Base-by-base conservation (phyloP, 2,329 filamentous ascomycete species). In the Fusarium sp. region DNA sequence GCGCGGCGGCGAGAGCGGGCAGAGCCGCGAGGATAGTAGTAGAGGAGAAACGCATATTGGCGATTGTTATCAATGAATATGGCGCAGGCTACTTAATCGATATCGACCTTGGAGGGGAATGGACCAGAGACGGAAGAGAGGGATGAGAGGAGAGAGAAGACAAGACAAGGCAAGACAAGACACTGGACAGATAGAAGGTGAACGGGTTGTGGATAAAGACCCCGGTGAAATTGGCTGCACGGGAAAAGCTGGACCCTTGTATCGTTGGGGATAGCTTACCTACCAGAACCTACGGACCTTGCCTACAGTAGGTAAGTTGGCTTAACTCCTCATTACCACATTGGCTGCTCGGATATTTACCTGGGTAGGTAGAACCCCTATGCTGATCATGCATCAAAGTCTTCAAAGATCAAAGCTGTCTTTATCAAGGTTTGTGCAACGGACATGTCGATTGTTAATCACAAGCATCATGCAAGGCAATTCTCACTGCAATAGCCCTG, bases 41-140 rank as follows among this genome's bases (percentile, higher is more conserved):
- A 54, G 83, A 76, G 58, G 87, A 85, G 80, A 90, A 85, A 77
- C 87, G 88, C 89, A 91, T 91, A 66, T 72, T 84, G 76, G 54
- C 58, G 33, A 45, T 53, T 52, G 28, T 39, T 55, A 36, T 45
- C 28, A 43, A 39, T 26, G 20, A 45, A 46, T 48, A 52, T 6
- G 45, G 53, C 55, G 51, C 51, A 61, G 50, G 48, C 24, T 28
- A 28, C 57, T 34, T n/a, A 33, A 40, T 28, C 42, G 44, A 59
- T 58, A 38, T 53, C 38, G 42, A 49, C 33, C 50, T 45, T 28
- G 42, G 45, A 13, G 9, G 45, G 26, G 45, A 28, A 72, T 57
- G 44, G 39, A 20, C 42, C 34, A 26, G 48, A 58, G 51, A 42
- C 50, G 55, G 57, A 66, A 45, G 45, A 57, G 51, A 61, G 48